A percentile compares a stretch with the other conserved stretches of the same genome.
Conservation (phyloP, 768 basidiomycete genomes). For the Podaxis pistillaris region DNA sequence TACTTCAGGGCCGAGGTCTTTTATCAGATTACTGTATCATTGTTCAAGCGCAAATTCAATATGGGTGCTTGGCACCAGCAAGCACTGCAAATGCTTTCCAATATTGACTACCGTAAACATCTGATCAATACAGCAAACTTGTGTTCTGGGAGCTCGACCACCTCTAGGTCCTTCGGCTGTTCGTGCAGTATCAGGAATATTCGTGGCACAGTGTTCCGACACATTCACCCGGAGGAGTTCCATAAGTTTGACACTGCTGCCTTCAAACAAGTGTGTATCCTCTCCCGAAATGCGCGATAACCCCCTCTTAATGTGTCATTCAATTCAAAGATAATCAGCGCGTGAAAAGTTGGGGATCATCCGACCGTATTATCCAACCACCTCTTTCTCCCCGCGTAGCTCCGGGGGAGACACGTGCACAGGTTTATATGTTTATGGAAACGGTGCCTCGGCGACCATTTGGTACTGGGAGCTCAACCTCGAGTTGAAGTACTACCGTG, state of each 20-base stretch:
- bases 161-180: background rate
- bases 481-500: background rate
- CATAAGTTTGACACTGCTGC: background rate
- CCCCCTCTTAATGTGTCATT: no score
- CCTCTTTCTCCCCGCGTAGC: no score
- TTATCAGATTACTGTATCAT: background rate
- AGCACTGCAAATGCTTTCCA: no score
- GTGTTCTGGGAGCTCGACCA: background rate
- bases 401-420: no score
- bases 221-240: background rate
- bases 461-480: background rate
- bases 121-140: no score
- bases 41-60: no score
- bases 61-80: no score
- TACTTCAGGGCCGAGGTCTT: background rate
- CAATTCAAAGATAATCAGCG: no score
- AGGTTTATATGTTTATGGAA: background rate
- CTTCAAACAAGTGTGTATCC: background rate
- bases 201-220: background rate
- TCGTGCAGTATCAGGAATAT: background rate
- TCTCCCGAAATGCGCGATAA: background rate
- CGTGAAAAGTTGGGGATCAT: background rate
- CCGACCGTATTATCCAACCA: no score
- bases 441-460: background rate
- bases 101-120: background rate